Percentiles rank a stretch among this genome's conserved stretches.
phyloP scores from a whole-genome alignment of 2,329 filamentous ascomycete species.

The Ophiostoma australiae region DNA sequence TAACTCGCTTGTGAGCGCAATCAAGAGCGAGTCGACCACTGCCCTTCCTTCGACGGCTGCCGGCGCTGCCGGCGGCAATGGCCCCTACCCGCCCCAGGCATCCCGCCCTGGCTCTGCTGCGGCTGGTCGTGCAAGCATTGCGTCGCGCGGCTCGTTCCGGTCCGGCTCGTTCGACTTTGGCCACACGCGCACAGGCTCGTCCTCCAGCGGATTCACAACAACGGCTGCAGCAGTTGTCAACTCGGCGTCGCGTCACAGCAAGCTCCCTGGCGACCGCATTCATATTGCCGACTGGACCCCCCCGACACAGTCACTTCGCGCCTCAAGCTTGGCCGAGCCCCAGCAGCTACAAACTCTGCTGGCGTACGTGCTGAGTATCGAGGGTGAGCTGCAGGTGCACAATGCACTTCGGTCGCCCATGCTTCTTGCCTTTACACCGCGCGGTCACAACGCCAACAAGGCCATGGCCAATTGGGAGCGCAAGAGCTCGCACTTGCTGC shows the following conservation, averaged over 20 bases:
- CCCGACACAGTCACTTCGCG: constrained; percentile 83
- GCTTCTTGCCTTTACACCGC: constrained; percentile 81
- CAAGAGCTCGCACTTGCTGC: constrained; percentile 84
- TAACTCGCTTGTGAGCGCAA: constrained; percentile 49
- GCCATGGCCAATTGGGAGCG: constrained; percentile 97
- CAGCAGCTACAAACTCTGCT: constrained; percentile 74
- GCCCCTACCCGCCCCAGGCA: constrained; percentile 26
- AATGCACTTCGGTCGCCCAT: constrained; percentile 84
- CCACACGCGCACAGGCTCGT: constrained; percentile 46
- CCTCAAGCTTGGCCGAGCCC: constrained; percentile 69
- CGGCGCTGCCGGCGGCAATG: constrained; percentile 24
- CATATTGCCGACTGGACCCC: constrained; percentile 84
- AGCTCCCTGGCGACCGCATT: constrained; percentile 78
- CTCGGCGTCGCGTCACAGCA: constrained; percentile 32
- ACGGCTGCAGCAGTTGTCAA: not conserved
- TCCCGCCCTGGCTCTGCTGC: constrained; percentile 51
- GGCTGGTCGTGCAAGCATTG: constrained; percentile 25
- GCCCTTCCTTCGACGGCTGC: constrained; percentile 17
- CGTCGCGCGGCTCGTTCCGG: constrained; percentile 42
- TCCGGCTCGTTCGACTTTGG: constrained; percentile 61
- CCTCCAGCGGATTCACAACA: constrained; percentile 39
- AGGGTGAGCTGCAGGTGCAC: constrained; percentile 78
- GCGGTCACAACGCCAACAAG: constrained; percentile 72
- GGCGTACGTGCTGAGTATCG: constrained; percentile 77
- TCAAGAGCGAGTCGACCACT: constrained; percentile 46